phyloP scores from a whole-genome alignment of 164 flowering plant genomes.

The Houttuynia cordata region DNA sequence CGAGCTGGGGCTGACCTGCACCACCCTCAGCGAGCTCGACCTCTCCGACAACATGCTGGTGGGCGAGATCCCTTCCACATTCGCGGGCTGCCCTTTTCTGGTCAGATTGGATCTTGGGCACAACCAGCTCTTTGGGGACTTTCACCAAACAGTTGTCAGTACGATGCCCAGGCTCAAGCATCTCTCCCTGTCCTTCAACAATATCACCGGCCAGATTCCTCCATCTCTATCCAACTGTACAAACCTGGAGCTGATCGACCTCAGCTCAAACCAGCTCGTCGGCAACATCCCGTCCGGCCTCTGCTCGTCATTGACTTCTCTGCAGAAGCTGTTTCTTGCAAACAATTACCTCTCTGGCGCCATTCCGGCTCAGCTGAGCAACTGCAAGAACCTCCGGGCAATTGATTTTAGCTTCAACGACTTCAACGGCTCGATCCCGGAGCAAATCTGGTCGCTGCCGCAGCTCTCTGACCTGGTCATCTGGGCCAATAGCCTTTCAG shows the following conservation, averaged over 20 bases:
- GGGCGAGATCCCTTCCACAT: conserved; percentile 48
- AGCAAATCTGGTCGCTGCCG: conserved; percentile 50
- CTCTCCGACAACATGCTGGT: conserved; percentile 46
- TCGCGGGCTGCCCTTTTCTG: conserved; percentile 39
- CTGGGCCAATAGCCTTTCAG: conserved; percentile 70
- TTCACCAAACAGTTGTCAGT: conserved; percentile 38
- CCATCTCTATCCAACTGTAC: conserved; percentile 34
- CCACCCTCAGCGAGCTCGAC: conserved; percentile 43
- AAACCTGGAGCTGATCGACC: conserved; percentile 50
- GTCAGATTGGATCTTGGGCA: conserved; percentile 36
- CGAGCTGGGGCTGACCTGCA: conserved; percentile 36
- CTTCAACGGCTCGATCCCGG: conserved; percentile 48
- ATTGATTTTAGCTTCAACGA: conserved; percentile 75
- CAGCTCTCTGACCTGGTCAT: conserved; percentile 54
- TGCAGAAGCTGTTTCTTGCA: conserved; percentile 41
- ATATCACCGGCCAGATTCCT: conserved; percentile 54
- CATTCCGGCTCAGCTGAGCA: conserved; percentile 48
- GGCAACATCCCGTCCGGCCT: conserved; percentile 51
- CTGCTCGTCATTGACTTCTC: conserved; percentile 28
- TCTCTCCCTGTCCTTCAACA: conserved; percentile 50
- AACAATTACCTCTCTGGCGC: conserved; percentile 47
- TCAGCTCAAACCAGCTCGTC: conserved; percentile 54
- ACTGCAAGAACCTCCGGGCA: conserved; percentile 38
- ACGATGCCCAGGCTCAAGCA: conserved; percentile 27
- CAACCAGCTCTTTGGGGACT: conserved; percentile 58